Percentiles rank a stretch among this genome's conserved stretches.
Evolutionary conservation across 2,329 filamentous ascomycete species (phyloP).

Genomic region (Stagonosporopsis chrysanthemi): DNA sequence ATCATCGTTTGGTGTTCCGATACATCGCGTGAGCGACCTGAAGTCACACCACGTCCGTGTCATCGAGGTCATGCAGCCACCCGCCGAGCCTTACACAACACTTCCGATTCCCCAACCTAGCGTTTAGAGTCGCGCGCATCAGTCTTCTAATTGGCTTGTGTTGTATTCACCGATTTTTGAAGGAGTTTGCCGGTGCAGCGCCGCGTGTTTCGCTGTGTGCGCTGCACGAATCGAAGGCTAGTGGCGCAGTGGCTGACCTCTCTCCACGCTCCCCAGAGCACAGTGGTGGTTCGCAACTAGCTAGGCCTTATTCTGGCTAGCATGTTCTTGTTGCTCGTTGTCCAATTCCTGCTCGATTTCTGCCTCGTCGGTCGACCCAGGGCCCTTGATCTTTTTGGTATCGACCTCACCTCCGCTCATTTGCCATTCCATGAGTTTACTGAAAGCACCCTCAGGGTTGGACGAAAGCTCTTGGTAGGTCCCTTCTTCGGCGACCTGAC

Average conservation of each 20-base stretch:
- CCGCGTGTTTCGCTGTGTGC: not conserved
- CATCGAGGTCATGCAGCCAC: constrained; percentile 11
- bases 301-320: constrained; percentile 31
- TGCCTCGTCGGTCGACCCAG: constrained; percentile 56
- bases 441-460: constrained; percentile 82
- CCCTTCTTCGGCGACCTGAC: constrained; percentile 88
- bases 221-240: not conserved
- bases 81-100: constrained; percentile 1
- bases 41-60: constrained; percentile 25
- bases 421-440: constrained; percentile 98
- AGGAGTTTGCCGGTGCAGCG: not conserved
- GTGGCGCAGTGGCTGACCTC: not conserved
- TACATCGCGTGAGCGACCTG: constrained; percentile 14
- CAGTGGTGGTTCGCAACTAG: constrained; percentile 8
- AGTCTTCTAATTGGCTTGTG: not conserved
- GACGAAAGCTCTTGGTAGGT: constrained; percentile 79
- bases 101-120: not conserved
- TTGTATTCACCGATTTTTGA: not conserved
- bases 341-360: constrained; percentile 57
- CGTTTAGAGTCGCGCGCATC: not conserved
- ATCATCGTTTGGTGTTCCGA: constrained; percentile 18
- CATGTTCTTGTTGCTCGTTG: constrained; percentile 47
- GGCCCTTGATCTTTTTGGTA: constrained; percentile 34
- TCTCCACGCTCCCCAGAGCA: not conserved
- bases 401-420: constrained; percentile 79